Base-by-base conservation (phyloP, 1,284 basidiomycete species). In the Sporisorium exsertum region DNA sequence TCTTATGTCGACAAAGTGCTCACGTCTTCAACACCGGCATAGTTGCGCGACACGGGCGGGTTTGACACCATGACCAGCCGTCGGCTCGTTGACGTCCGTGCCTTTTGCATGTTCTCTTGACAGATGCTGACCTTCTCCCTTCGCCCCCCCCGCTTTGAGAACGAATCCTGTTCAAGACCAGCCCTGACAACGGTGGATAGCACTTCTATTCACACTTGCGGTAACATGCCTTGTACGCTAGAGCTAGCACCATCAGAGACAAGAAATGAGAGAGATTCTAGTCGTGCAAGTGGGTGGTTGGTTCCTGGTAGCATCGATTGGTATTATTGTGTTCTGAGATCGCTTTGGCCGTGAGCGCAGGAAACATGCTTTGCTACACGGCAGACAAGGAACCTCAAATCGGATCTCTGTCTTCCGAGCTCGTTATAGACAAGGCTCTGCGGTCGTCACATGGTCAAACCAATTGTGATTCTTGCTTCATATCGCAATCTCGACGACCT, bases 371-470 rank as follows among this genome's bases (percentile, higher is more conserved):
- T 50, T 15, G 18, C 37, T 5, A 40, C 12, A 20, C n/a, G n/a
- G 32, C 18, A 32, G 13, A 26, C 29, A 3, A 1, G 12, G 27
- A 33, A 22, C 8, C n/a, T 51, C 9, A 15, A 12, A 5, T 20
- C 50, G 50, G 50, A 51, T 8, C 50, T 22, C 50, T 51, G 16
- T 22, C 9, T 15, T 35, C 50, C 50, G 50, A 49, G 8, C 12
- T 33, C 50, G 33, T 35, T 12, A 13, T 15, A 16, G 50, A 22
- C n/a, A 22, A 51, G n/a, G 27, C n/a, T 32, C 29, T 3, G 22
- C 20, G n/a, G 3, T 35, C 20, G n/a, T 51, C 50, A 51, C 50
- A n/a, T 51, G 32, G 10, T 24, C 50, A 22, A 15, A 24, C 50
- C 50, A 35, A 51, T 51, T 3, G 50, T 24, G 12, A 9, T 35